Percentiles rank a stretch among this genome's conserved stretches.
Conservation (phyloP, 2,329 filamentous ascomycete genomes). For the Pyrenophora teres region DNA sequence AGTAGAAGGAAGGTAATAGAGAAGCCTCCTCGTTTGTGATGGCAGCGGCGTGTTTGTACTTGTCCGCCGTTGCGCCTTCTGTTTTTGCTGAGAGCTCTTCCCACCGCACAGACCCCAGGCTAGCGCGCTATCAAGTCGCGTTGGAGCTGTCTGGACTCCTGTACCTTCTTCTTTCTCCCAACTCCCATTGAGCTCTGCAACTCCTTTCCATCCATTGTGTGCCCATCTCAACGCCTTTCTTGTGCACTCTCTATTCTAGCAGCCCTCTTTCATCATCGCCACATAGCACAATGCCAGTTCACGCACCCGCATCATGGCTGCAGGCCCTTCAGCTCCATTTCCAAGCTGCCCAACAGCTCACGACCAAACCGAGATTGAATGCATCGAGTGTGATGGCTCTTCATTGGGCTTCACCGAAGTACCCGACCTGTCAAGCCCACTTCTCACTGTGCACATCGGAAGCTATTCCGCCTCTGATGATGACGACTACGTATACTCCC, state of each 20-base stretch:
- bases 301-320: too few relatives aligned
- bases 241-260: neutral
- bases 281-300: too few relatives aligned
- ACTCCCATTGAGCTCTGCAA: neutral
- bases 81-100: constrained; percentile 40
- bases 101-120: constrained; percentile 14
- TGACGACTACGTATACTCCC: too few relatives aligned
- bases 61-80: constrained; percentile 27
- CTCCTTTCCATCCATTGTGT: neutral
- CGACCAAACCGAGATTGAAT: too few relatives aligned
- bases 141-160: constrained; percentile 19
- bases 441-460: too few relatives aligned
- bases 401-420: too few relatives aligned
- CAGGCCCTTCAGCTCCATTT: too few relatives aligned
- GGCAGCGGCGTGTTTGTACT: constrained; percentile 32
- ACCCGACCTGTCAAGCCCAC: too few relatives aligned
- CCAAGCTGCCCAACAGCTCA: too few relatives aligned
- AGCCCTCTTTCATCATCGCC: too few relatives aligned
- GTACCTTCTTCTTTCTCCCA: constrained; percentile 1
- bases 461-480: too few relatives aligned
- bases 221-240: neutral
- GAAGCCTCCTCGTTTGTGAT: constrained; percentile 32
- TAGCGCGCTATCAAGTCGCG: constrained; percentile 30
- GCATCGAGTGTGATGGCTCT: too few relatives aligned
- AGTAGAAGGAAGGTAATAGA: constrained; percentile 18